Evolutionary conservation across 2,329 filamentous ascomycete species (phyloP).

Genomic region (Aspergillus vadensis): DNA sequence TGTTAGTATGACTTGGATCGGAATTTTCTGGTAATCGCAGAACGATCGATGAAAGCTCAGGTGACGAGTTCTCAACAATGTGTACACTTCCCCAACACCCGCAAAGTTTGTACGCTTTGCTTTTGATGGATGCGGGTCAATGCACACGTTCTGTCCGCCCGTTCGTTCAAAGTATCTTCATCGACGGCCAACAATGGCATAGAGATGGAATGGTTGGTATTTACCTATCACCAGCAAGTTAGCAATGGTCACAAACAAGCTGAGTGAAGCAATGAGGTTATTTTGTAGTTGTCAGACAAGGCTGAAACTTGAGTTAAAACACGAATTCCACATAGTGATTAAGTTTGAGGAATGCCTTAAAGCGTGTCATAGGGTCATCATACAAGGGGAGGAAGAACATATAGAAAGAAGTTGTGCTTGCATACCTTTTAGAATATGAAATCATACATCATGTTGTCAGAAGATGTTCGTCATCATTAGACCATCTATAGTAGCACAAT

Average conservation of each 20-base stretch:
- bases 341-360: slow-evolving; percentile 69
- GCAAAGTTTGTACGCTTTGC: slow-evolving; percentile 66
- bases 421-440: slow-evolving; percentile 48
- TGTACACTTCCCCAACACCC: slow-evolving; percentile 54
- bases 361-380: slow-evolving; percentile 66
- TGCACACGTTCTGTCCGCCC: slow-evolving; percentile 66
- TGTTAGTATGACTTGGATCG: slow-evolving; percentile 23
- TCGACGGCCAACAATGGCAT: slow-evolving; percentile 34
- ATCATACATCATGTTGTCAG: not conserved
- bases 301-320: slow-evolving; percentile 66
- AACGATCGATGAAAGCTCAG: slow-evolving; percentile 51
- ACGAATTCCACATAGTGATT: slow-evolving; percentile 64
- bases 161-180: slow-evolving; percentile 69
- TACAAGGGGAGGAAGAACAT: slow-evolving; percentile 35
- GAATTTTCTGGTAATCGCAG: slow-evolving; percentile 23
- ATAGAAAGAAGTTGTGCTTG: slow-evolving; percentile 7
- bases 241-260: slow-evolving; percentile 28
- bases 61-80: slow-evolving; percentile 71
- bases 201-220: slow-evolving; percentile 24
- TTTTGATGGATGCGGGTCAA: slow-evolving; percentile 54
- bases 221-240: slow-evolving; percentile 38
- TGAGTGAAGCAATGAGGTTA: slow-evolving; percentile 20
- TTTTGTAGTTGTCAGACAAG: slow-evolving; percentile 60
- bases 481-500: not conserved
- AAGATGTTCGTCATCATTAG: slow-evolving; percentile 5